phyloP scores from a whole-genome alignment of 2,329 filamentous ascomycete species.

The Dothistroma pini region DNA sequence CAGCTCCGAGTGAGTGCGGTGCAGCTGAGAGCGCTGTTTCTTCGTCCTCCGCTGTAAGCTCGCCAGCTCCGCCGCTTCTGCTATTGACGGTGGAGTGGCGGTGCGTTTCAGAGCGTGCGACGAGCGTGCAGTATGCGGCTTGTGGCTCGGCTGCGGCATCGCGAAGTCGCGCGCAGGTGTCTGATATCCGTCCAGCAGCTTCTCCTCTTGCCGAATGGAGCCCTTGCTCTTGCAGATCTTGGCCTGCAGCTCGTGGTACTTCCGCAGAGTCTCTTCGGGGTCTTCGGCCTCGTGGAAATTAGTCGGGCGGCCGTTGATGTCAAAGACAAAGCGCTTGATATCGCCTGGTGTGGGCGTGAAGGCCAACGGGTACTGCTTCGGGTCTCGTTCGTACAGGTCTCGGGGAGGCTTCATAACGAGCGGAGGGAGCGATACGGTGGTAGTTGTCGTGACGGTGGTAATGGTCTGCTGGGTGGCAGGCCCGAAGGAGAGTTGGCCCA shows the following conservation, averaged over 20 bases:
- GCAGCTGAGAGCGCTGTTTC: conserved; percentile 42
- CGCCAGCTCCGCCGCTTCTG: conserved; percentile 51
- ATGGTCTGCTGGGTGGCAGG: conserved; percentile 63
- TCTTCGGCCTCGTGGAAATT: conserved; percentile 62
- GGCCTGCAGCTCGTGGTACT: conserved; percentile 34
- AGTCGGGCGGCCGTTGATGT: conserved; percentile 59
- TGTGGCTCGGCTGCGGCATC: conserved; percentile 17
- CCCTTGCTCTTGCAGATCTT: conserved; percentile 30
- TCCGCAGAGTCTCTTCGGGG: conserved; percentile 49
- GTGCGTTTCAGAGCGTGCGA: conserved; percentile 41
- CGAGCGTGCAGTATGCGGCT: conserved; percentile 33
- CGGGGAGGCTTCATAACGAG: conserved; percentile 71
- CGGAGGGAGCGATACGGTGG: conserved; percentile 77
- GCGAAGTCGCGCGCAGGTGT: conserved; percentile 23
- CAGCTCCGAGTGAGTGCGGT: conserved; percentile 29
- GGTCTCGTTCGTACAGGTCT: conserved; percentile 68
- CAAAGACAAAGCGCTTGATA: conserved; percentile 73
- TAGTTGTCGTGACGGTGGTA: conserved; percentile 89
- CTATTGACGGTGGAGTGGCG: conserved; percentile 52
- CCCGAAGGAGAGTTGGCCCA: conserved; percentile 60
- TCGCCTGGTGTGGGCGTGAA: conserved; percentile 75
- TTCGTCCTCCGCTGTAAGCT: conserved; percentile 50
- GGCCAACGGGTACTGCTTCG: conserved; percentile 87
- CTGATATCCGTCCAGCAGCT: conserved; percentile 23
- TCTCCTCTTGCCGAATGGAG: conserved; percentile 27